Evolutionary conservation across 2,329 filamentous ascomycete genomes (phyloP).

Genomic region (Stachybotrys echinatus): DNA sequence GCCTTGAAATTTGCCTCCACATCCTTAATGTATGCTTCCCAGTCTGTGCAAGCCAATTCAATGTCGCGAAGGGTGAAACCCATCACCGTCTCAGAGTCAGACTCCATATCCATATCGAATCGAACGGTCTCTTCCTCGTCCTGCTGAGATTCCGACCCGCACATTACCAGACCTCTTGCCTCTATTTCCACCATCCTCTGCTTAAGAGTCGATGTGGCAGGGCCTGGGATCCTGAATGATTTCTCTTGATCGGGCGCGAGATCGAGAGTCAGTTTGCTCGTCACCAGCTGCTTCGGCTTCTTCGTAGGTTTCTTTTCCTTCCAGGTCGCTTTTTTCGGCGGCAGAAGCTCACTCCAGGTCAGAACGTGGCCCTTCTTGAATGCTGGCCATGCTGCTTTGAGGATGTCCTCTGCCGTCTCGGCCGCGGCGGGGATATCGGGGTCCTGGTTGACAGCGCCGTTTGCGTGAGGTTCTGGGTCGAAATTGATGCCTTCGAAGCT

Average conservation of each 20-base stretch:
- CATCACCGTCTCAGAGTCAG: constrained; percentile 61
- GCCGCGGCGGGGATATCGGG: constrained; percentile 62
- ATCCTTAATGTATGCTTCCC: constrained; percentile 60
- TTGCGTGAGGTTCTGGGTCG: constrained; percentile 37
- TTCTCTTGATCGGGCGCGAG: constrained; percentile 83
- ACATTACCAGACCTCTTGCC: constrained; percentile 41
- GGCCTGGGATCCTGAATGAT: constrained; percentile 69
- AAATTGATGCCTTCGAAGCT: constrained; percentile 41
- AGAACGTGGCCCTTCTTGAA: constrained; percentile 73
- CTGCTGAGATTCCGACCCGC: constrained; percentile 30
- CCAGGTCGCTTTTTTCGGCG: constrained; percentile 72
- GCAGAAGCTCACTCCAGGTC: constrained; percentile 77
- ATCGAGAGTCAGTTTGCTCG: constrained; percentile 84
- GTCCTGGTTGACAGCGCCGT: constrained; percentile 50
- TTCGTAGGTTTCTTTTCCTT: constrained; percentile 74
- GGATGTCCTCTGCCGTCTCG: constrained; percentile 67
- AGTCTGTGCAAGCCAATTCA: constrained; percentile 80
- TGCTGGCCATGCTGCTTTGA: constrained; percentile 74
- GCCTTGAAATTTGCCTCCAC: constrained; percentile 32
- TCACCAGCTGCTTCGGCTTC: constrained; percentile 74
- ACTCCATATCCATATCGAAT: constrained; percentile 45
- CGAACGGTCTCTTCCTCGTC: constrained; percentile 30
- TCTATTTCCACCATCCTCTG: constrained; percentile 50
- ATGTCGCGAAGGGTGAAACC: constrained; percentile 77
- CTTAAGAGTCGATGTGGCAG: constrained; percentile 46